Evolutionary conservation across 225 moss, liverwort and hornwort species (phyloP).

Genomic region (Takakia lepidozioides): DNA sequence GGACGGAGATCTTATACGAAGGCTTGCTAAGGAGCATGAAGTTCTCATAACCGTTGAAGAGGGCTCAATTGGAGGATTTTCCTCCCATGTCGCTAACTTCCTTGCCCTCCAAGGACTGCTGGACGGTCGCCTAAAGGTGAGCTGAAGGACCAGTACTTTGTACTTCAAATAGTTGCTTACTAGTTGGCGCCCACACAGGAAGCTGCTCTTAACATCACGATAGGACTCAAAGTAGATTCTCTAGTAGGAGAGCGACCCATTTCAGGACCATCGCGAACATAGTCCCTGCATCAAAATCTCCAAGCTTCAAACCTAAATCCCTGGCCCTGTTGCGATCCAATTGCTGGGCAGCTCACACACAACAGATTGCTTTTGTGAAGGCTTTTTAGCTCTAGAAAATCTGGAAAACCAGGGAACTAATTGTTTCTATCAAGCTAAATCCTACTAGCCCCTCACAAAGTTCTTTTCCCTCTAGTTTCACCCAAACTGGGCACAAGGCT

Average conservation of each 20-base stretch:
- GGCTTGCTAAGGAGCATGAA: constrained; percentile 8
- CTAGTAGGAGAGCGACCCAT: neutral
- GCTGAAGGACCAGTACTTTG: neutral
- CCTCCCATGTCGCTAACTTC: constrained; percentile 10
- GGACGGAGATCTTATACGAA: constrained; percentile 11
- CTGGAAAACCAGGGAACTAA: neutral
- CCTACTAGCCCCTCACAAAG: neutral
- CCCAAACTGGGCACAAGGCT: too few species aligned
- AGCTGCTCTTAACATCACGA: neutral
- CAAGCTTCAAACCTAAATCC: too few species aligned
- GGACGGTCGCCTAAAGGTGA: constrained; percentile 9
- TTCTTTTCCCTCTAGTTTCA: neutral
- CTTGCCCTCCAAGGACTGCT: constrained; percentile 9
- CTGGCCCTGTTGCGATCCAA: too few species aligned
- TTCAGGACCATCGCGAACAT: neutral
- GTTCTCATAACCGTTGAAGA: constrained; percentile 13
- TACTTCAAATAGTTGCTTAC: neutral
- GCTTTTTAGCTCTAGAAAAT: neutral
- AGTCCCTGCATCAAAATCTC: neutral
- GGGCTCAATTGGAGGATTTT: constrained; percentile 11
- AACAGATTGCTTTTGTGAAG: too few species aligned
- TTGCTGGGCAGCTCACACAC: too few species aligned
- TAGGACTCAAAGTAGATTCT: neutral
- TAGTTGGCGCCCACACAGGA: neutral
- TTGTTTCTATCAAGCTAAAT: neutral